Evolutionary conservation across 306 rosid species (phyloP).

Genomic region (Lathyrus aphaca): DNA sequence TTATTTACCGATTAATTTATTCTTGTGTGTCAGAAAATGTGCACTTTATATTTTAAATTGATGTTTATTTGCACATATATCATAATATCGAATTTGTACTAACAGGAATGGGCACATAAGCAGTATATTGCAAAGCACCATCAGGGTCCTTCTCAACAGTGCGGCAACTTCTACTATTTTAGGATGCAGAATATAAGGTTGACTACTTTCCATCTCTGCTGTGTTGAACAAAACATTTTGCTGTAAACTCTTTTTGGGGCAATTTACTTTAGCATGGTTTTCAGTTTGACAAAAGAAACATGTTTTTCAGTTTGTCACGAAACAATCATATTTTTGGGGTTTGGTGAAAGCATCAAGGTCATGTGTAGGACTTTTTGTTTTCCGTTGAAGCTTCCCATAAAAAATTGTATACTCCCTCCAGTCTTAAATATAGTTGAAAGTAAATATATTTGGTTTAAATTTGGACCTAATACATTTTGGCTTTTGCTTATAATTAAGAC

Average conservation of each 20-base stretch:
- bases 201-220: conserved; percentile 31
- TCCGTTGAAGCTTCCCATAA: not conserved
- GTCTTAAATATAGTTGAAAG: no score
- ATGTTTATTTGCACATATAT: no score
- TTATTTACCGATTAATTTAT: no score
- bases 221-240: conserved; percentile 30
- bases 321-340: conserved; percentile 14
- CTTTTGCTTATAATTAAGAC: no score
- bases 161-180: conserved; percentile 98
- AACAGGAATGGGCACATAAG: conserved; percentile 99
- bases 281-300: not conserved
- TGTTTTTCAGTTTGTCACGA: conserved; percentile 10
- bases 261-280: conserved; percentile 19
- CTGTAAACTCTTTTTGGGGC: conserved; percentile 17
- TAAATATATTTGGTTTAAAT: no score
- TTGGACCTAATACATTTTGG: no score
- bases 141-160: conserved; percentile 98
- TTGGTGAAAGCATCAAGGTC: conserved; percentile 30
- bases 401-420: not conserved
- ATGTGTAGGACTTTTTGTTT: conserved; percentile 7
- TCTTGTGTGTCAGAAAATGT: no score
- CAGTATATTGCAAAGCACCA: conserved; percentile 96
- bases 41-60: no score
- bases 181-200: conserved; percentile 97
- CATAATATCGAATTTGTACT: conserved; percentile 36